Percentiles rank a stretch among this genome's conserved stretches.
Evolutionary conservation across 768 basidiomycete genomes (phyloP).

Genomic region (Rhodotorula sphaerocarpa): DNA sequence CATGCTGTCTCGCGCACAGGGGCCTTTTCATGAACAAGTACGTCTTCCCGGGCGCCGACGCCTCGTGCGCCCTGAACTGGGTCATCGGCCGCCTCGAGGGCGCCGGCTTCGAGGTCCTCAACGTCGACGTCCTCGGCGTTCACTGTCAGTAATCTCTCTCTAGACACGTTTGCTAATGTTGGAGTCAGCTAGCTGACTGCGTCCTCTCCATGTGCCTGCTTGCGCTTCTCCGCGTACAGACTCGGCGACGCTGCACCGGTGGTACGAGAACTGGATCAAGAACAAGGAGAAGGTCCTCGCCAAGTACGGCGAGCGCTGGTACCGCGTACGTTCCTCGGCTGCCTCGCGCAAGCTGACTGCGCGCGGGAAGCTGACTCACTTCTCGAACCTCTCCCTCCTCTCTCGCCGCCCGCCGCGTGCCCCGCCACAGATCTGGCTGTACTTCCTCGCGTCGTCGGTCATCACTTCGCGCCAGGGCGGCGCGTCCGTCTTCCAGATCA

Average conservation of each 20-base stretch:
- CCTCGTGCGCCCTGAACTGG: slow-evolving; percentile 91
- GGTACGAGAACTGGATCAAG: slow-evolving; percentile 95
- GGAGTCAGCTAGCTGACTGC: no score
- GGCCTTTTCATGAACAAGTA: slow-evolving; percentile 98
- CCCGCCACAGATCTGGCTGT: slow-evolving; percentile 62
- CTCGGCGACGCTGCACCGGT: slow-evolving; percentile 48
- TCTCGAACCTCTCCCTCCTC: background rate
- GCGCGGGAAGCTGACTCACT: background rate
- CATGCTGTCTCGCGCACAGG: slow-evolving; percentile 46
- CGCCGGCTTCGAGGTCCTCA: slow-evolving; percentile 94
- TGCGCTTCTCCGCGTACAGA: no score
- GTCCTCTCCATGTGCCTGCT: no score
- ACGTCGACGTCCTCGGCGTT: slow-evolving; percentile 89
- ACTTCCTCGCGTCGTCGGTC: slow-evolving; percentile 88
- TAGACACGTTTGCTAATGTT: no score
- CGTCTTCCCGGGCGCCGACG: slow-evolving; percentile 96
- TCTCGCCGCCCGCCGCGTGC: background rate
- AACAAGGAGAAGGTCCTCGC: slow-evolving; percentile 84
- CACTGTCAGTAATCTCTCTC: slow-evolving; percentile 61
- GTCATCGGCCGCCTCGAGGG: slow-evolving; percentile 66
- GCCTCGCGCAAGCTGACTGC: no score
- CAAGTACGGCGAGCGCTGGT: slow-evolving; percentile 89
- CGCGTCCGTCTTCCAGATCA: slow-evolving; percentile 81
- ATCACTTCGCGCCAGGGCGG: slow-evolving; percentile 79
- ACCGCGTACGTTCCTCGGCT: slow-evolving; percentile 50